Base-by-base conservation (phyloP, 345 rosid genomes). In the Linum usitatissimum region DNA sequence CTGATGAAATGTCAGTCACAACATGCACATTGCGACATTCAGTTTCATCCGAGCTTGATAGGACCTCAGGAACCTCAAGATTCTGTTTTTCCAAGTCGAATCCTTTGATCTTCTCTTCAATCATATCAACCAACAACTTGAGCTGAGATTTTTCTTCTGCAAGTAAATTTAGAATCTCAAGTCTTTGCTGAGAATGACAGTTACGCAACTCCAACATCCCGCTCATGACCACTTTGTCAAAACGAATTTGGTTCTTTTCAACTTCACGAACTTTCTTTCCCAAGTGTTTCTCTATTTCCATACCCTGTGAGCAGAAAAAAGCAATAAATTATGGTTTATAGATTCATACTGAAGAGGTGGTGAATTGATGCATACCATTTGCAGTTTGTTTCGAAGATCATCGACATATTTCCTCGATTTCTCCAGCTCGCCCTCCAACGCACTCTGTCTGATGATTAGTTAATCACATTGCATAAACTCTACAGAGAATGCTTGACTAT, bases 221-320 rank as follows among this genome's bases (percentile, higher is more conserved):
- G 64, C 71, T 68, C 64, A 74, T 62, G 60, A 94, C 64, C 71
- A 73, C 70, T 79, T 83, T 78, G 76, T 76, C 78, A 59, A 77
- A 79, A 67, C 65, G 56, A 62, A 79, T 65, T 68, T 71, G 88
- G 73, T 86, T 86, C 84, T 84, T 86, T 80, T 86, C 90, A 77
- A 86, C 73, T 42, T 82, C 91, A 62, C 68, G 77, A 58, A 90
- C 81, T 75, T 66, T 83, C 83, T 79, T 88, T 84, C 86, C 90
- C 66, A 94, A 77, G 73, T 94, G 99, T 36, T 80, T 94, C 80
- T 94, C 99, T 53, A 94, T 94, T 74, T 90, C 95, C 84, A 94
- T 53, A 54, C 96, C 97, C 97, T 94, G 61, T 49, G 65, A 56
- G 67, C 30, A 71, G 80, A 57, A 79, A 71, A 48, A 61, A 9